phyloP scores from a whole-genome alignment of 2,329 filamentous ascomycete species.

The Orbilia ellipsospora region DNA sequence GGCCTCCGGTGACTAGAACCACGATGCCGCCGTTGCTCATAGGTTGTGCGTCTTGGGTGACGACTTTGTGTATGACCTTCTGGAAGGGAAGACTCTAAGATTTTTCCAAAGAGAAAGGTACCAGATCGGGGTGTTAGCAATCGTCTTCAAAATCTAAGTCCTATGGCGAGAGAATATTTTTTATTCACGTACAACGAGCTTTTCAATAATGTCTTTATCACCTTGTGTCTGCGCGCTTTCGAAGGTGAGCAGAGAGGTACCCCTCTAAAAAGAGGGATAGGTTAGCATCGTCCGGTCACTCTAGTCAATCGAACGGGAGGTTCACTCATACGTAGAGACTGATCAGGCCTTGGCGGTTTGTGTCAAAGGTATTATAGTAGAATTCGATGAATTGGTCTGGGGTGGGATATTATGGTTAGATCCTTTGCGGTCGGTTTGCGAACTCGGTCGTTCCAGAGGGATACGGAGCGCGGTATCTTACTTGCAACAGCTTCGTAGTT shows the following conservation, averaged over 20 bases:
- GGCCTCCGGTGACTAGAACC: slow-evolving; percentile 86
- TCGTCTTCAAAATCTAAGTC: no score
- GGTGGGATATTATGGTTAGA: not conserved
- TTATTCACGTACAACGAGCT: slow-evolving; percentile 75
- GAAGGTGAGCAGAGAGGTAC: slow-evolving; percentile 92
- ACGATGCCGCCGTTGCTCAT: slow-evolving; percentile 75
- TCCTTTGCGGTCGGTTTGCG: not conserved
- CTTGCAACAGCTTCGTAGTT: slow-evolving; percentile 22
- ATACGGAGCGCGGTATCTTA: not conserved
- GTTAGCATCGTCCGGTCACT: not conserved
- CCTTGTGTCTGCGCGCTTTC: slow-evolving; percentile 78
- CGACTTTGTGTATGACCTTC: slow-evolving; percentile 80
- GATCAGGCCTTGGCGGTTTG: slow-evolving; percentile 72
- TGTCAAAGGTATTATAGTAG: slow-evolving; percentile 91
- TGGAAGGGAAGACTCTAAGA: slow-evolving; percentile 80
- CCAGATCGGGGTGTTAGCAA: no score
- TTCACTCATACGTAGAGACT: slow-evolving; percentile 79
- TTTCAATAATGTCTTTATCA: slow-evolving; percentile 75
- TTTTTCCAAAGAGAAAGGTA: not conserved
- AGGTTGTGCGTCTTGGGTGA: slow-evolving; percentile 86
- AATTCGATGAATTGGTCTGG: slow-evolving; percentile 86
- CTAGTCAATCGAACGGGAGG: not conserved
- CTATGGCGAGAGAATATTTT: not conserved
- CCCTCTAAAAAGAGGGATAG: slow-evolving; percentile 68
- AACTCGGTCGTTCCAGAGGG: not conserved